Percentiles rank a stretch among this genome's conserved stretches.
Conservation (phyloP, 192 early-diverging fungal genomes). For the Coemansia sp. region DNA sequence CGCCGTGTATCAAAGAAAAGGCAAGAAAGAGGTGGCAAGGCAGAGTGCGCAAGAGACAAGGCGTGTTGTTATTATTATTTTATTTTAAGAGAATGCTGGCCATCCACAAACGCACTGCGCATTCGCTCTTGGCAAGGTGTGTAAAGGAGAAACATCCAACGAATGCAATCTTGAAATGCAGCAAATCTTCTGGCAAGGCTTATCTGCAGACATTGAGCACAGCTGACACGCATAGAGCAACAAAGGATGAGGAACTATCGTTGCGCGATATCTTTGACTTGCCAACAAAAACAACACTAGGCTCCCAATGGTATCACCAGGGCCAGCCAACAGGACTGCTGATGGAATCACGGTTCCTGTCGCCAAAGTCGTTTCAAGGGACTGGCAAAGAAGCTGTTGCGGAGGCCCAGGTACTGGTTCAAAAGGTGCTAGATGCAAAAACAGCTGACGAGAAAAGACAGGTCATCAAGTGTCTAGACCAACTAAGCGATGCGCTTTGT, state of each 20-base stretch:
- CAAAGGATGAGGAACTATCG: conserved; percentile 29
- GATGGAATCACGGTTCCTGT: conserved; percentile 52
- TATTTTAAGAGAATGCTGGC: conserved; percentile 1
- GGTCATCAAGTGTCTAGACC: conserved; percentile 86
- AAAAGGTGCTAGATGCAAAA: conserved; percentile 26
- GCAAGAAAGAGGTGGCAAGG: too few species aligned
- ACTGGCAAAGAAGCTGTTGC: conserved; percentile 41
- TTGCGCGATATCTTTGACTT: conserved; percentile 51
- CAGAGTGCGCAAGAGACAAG: too few species aligned
- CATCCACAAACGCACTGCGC: not conserved
- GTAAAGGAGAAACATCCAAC: not conserved
- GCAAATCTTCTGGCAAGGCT: not conserved
- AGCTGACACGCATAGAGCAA: conserved; percentile 14
- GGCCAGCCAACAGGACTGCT: conserved; percentile 51
- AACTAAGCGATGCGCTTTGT: conserved; percentile 85
- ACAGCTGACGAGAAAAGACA: conserved; percentile 59
- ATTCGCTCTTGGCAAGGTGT: not conserved
- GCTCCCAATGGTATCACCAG: conserved; percentile 48
- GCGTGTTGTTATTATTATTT: too few species aligned
- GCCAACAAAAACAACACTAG: conserved; percentile 42
- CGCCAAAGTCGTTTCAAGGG: conserved; percentile 40
- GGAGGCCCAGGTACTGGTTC: conserved; percentile 39
- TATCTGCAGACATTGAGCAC: conserved; percentile 19
- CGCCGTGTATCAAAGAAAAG: too few species aligned
- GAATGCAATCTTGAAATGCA: not conserved